Percentiles rank a stretch among this genome's conserved stretches.
Conservation (phyloP, 257 asterid genomes). For the Cruciata laevipes region DNA sequence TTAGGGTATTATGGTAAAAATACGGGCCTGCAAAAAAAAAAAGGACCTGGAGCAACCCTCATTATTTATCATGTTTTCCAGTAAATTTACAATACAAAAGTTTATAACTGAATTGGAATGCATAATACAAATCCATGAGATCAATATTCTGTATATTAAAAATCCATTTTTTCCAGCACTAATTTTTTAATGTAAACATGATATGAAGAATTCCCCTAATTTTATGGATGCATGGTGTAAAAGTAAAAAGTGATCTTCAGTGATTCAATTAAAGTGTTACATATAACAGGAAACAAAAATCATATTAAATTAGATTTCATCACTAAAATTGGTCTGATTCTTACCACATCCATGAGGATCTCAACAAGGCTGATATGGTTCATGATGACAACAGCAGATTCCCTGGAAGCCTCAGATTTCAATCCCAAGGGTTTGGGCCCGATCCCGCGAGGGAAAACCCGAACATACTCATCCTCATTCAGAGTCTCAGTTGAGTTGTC, state of each 20-base stretch:
- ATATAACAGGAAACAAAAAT: no score
- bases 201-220: no score
- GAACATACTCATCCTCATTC: constrained; percentile 62
- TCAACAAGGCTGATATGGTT: constrained; percentile 74
- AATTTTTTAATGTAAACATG: no score
- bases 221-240: background rate
- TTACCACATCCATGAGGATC: constrained; percentile 93
- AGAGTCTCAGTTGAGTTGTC: constrained; percentile 34
- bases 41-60: no score
- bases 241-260: background rate
- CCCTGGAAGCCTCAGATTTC: constrained; percentile 84
- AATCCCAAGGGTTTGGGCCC: constrained; percentile 81
- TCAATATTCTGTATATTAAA: no score
- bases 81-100: background rate
- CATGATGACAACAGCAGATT: constrained; percentile 86
- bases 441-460: constrained; percentile 82
- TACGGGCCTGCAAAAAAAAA: no score
- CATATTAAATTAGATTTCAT: background rate
- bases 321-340: background rate
- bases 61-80: background rate
- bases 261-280: background rate
- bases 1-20: no score
- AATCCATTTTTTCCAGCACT: no score
- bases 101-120: no score
- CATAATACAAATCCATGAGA: no score